Conservation (phyloP, 768 basidiomycete species). For the Lactarius hengduanensis region DNA sequence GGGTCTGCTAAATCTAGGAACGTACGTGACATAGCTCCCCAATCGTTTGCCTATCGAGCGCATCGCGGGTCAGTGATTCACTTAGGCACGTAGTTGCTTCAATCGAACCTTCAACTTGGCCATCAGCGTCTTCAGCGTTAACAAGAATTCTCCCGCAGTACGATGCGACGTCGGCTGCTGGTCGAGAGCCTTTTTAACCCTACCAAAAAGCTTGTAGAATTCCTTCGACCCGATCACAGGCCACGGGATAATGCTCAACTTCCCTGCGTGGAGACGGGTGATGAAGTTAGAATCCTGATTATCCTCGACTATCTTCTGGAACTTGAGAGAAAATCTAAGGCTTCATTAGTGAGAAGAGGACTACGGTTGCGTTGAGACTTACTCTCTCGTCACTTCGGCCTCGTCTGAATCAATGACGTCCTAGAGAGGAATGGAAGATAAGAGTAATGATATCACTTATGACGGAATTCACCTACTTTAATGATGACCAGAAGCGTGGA, state of each 20-base stretch:
- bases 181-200: constrained; percentile 48
- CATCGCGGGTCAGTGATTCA: background rate
- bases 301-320: constrained; percentile 59
- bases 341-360: background rate
- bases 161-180: constrained; percentile 49
- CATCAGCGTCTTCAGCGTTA: constrained; percentile 61
- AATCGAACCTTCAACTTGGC: constrained; percentile 59
- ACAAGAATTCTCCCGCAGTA: constrained; percentile 54
- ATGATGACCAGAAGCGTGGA: constrained; percentile 64
- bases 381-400: constrained; percentile 58
- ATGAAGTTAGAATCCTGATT: constrained; percentile 66
- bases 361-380: constrained; percentile 24
- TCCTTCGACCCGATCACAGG: constrained; percentile 62
- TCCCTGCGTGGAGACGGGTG: constrained; percentile 54
- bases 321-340: constrained; percentile 53
- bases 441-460: background rate
- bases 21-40: constrained; percentile 62
- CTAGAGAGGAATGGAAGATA: constrained; percentile 34
- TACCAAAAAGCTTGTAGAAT: constrained; percentile 54
- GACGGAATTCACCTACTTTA: constrained; percentile 41
- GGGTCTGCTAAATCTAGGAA: background rate
- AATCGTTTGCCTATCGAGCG: constrained; percentile 54
- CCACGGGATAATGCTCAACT: constrained; percentile 61
- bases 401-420: constrained; percentile 65
- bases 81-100: background rate